Percentiles rank a stretch among this genome's conserved stretches.
Conservation (phyloP, 176 grass and related monocot species). For the Alloteropsis semialata region DNA sequence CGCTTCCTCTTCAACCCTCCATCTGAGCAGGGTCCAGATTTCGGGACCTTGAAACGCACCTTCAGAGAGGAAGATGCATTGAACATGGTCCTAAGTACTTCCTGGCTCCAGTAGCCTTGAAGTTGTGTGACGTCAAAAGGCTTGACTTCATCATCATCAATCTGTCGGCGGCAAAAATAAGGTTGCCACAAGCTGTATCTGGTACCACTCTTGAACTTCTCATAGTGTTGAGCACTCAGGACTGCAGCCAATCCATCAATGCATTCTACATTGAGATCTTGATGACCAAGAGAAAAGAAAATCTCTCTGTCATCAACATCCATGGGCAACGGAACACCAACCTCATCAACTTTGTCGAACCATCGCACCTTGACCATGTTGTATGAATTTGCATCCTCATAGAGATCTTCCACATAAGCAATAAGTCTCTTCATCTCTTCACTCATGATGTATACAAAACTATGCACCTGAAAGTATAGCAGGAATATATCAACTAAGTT, state of each 20-base stretch:
- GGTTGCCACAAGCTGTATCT: constrained; percentile 48
- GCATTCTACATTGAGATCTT: constrained; percentile 94
- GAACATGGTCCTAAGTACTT: constrained; percentile 70
- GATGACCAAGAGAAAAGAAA: constrained; percentile 81
- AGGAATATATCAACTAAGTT: constrained; percentile 18
- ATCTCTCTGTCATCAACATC: constrained; percentile 68
- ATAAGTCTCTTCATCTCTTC: constrained; percentile 83
- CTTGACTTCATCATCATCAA: constrained; percentile 66
- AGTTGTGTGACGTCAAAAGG: constrained; percentile 79
- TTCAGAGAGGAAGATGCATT: constrained; percentile 59
- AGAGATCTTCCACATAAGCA: constrained; percentile 94
- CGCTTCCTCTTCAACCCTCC: constrained; percentile 52
- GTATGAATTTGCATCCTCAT: constrained; percentile 63
- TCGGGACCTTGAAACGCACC: constrained; percentile 69
- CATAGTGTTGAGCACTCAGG: constrained; percentile 73
- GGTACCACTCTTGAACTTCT: constrained; percentile 56
- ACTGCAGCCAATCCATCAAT: constrained; percentile 90
- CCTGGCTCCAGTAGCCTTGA: constrained; percentile 92
- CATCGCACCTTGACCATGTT: constrained; percentile 83
- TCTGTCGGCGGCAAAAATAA: constrained; percentile 62
- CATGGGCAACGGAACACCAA: constrained; percentile 54
- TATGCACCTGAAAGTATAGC: constrained; percentile 61
- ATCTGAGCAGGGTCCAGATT: constrained; percentile 36
- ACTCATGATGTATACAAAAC: constrained; percentile 81
- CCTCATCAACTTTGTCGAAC: constrained; percentile 89